These are phyloP conservation scores for Naganishia friedmannii DNA, from an alignment of 768 basidiomycete species.

Conservation along the genomic window DNA sequence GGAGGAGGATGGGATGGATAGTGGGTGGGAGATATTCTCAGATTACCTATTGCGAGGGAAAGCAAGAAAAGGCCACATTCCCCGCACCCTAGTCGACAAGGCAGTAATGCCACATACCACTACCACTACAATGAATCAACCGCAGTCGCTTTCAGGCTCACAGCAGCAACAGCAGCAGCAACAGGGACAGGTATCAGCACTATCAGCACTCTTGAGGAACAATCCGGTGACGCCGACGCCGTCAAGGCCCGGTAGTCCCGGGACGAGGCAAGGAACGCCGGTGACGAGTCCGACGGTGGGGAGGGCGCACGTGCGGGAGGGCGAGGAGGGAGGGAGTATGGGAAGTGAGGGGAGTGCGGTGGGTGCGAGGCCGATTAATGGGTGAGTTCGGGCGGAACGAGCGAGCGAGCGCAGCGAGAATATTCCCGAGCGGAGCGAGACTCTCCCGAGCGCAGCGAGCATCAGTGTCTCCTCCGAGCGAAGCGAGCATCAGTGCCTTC, in stretches of 20 bases:
- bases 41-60: too few relatives aligned
- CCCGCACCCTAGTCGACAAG: neutral
- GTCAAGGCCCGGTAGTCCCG: neutral
- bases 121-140: neutral
- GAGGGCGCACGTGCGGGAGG: neutral
- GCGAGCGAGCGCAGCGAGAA: neutral
- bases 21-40: too few relatives aligned
- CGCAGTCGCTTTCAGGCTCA: too few relatives aligned
- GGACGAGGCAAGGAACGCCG: neutral
- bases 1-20: too few relatives aligned
- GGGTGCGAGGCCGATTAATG: conserved; percentile 6
- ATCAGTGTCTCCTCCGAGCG: neutral
- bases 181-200: neutral
- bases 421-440: neutral
- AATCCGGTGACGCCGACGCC: conserved; percentile 1
- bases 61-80: too few relatives aligned
- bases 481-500: neutral
- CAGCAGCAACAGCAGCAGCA: neutral
- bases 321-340: neutral
- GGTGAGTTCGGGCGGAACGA: neutral
- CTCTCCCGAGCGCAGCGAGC: neutral
- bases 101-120: too few relatives aligned
- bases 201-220: neutral
- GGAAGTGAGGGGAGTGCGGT: conserved; percentile 8
- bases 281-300: neutral